Evolutionary conservation across 345 rosid species (phyloP).

Genomic region (Streptanthus diversifolius): DNA sequence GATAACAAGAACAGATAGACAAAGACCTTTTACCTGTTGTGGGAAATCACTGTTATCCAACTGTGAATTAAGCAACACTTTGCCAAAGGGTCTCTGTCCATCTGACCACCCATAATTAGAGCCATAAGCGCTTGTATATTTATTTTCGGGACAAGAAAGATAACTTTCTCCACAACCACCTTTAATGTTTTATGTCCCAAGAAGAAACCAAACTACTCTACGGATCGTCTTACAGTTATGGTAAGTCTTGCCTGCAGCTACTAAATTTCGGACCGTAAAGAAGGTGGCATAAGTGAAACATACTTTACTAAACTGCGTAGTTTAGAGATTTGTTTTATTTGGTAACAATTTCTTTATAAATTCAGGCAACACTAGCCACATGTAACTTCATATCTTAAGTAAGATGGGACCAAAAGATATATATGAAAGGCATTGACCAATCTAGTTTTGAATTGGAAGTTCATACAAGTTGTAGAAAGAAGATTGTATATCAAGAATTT

Average conservation of each 20-base stretch:
- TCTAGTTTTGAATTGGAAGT: background rate
- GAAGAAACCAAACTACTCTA: slow-evolving; percentile 49
- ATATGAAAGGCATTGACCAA: background rate
- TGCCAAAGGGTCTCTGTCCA: slow-evolving; percentile 13
- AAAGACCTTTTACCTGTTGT: too few relatives aligned
- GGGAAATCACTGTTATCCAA: slow-evolving; percentile 16
- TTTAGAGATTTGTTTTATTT: too few relatives aligned
- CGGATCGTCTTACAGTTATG: slow-evolving; percentile 33
- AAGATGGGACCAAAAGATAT: background rate
- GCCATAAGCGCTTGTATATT: slow-evolving; percentile 2
- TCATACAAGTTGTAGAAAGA: background rate
- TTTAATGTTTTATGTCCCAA: slow-evolving; percentile 41
- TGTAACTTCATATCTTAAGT: background rate
- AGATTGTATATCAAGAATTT: background rate
- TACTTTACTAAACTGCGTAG: too few relatives aligned
- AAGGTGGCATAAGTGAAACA: slow-evolving; percentile 57
- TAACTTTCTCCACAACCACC: slow-evolving; percentile 75
- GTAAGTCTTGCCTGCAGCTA: slow-evolving; percentile 43
- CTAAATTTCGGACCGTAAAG: slow-evolving; percentile 47
- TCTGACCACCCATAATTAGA: slow-evolving; percentile 18
- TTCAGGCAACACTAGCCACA: background rate
- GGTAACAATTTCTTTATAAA: too few relatives aligned
- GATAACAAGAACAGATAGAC: too few relatives aligned
- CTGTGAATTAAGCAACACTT: background rate
- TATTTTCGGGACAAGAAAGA: slow-evolving; percentile 48